A percentile compares a stretch with the other conserved stretches of the same genome.
Conservation (phyloP, 805 yeast species). For the Ogataea populi-albae region DNA sequence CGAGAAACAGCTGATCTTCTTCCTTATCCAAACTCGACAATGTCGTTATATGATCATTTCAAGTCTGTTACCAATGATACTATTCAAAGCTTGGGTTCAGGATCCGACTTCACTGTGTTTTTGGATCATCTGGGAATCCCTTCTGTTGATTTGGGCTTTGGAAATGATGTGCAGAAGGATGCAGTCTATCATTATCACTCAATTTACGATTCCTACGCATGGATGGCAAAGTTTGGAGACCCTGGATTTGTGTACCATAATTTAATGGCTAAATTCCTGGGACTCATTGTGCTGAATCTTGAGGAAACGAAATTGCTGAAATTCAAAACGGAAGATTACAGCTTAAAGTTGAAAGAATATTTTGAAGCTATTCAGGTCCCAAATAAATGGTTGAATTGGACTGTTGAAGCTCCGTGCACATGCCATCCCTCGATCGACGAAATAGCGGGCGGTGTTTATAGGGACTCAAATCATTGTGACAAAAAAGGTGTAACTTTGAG, state of each 20-base stretch:
- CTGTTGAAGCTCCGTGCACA: too few relatives aligned
- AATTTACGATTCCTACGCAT: slow-evolving; percentile 65
- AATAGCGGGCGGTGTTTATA: too few relatives aligned
- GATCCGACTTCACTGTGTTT: slow-evolving; percentile 66
- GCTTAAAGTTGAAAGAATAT: slow-evolving; percentile 46
- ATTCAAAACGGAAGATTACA: slow-evolving; percentile 45
- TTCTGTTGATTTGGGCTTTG: slow-evolving; percentile 59
- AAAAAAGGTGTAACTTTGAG: slow-evolving; percentile 4
- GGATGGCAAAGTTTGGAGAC: slow-evolving; percentile 67
- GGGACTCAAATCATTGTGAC: too few relatives aligned
- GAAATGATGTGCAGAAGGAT: slow-evolving; percentile 37
- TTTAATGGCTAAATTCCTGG: slow-evolving; percentile 50
- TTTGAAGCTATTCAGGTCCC: slow-evolving; percentile 39
- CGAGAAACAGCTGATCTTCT: slow-evolving; percentile 43
- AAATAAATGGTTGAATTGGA: slow-evolving; percentile 22
- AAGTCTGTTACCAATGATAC: slow-evolving; percentile 27
- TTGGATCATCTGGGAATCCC: slow-evolving; percentile 59
- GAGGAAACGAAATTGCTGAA: slow-evolving; percentile 46
- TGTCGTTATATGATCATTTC: slow-evolving; percentile 37
- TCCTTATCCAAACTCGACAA: slow-evolving; percentile 40
- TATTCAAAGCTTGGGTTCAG: slow-evolving; percentile 58
- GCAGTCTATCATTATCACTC: slow-evolving; percentile 76
- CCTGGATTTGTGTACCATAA: slow-evolving; percentile 61
- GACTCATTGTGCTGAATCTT: slow-evolving; percentile 46
- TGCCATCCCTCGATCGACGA: too few relatives aligned